phyloP scores from a whole-genome alignment of 805 yeast genomes.

The Suhomyces pyralidae region DNA sequence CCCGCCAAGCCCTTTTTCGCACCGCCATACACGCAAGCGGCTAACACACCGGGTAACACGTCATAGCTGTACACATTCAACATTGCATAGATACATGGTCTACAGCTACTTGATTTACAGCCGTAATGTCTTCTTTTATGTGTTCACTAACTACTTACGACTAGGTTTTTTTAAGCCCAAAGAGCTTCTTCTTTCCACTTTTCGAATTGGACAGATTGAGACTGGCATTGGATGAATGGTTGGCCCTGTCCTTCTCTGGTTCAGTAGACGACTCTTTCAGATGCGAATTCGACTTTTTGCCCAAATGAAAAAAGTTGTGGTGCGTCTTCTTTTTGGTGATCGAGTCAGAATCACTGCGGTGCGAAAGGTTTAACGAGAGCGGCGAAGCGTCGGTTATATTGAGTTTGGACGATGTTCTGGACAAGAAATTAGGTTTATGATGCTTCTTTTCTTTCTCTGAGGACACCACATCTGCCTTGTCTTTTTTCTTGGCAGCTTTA shows the following conservation, averaged over 20 bases:
- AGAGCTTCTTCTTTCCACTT: not conserved
- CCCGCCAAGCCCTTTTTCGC: not conserved
- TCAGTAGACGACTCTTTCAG: not conserved
- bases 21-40: not conserved
- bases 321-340: not conserved
- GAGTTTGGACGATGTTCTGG: not conserved
- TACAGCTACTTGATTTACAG: not conserved
- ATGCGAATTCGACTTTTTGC: constrained; percentile 2
- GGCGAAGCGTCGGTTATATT: not conserved
- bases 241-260: not conserved
- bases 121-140: no score
- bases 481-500: constrained; percentile 9
- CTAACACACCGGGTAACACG: no score
- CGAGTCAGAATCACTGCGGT: not conserved
- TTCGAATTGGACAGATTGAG: not conserved
- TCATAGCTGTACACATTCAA: no score
- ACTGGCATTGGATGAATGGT: not conserved
- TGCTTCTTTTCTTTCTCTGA: not conserved
- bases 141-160: not conserved
- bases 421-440: not conserved
- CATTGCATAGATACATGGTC: not conserved
- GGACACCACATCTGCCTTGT: not conserved
- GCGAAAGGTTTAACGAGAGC: not conserved
- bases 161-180: not conserved
- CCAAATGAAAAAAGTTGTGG: constrained; percentile 1